Conservation (phyloP, 2,329 filamentous ascomycete species). For the Sporothrix phasma region DNA sequence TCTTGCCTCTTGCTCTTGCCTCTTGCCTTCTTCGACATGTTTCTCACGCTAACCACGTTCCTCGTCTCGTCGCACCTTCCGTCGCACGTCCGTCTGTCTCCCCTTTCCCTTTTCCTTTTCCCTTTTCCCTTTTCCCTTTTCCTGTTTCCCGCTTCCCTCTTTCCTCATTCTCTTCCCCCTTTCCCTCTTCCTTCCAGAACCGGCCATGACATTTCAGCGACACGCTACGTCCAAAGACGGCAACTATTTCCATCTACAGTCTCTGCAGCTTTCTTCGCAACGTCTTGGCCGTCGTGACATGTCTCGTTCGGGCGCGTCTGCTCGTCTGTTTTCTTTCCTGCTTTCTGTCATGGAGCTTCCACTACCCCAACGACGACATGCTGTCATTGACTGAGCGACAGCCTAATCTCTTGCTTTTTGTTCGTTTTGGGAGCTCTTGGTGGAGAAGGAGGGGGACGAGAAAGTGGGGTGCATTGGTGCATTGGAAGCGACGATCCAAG, state of each 20-base stretch:
- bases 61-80: too few relatives aligned
- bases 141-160: not conserved
- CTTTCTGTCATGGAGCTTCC: not conserved
- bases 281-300: not conserved
- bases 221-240: not conserved
- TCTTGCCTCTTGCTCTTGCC: too few relatives aligned
- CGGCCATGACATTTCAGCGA: not conserved
- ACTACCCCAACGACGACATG: not conserved
- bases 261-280: not conserved
- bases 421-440: not conserved
- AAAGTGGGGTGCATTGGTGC: not conserved
- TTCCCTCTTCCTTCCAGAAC: not conserved
- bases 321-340: not conserved
- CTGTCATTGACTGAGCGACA: too few relatives aligned
- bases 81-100: too few relatives aligned
- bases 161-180: not conserved
- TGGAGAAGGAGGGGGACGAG: constrained; percentile 1
- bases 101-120: too few relatives aligned
- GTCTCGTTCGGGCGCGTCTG: not conserved
- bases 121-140: not conserved
- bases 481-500: not conserved
- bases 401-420: not conserved
- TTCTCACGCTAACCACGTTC: too few relatives aligned
- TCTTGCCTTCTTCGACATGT: too few relatives aligned
- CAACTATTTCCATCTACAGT: not conserved